Percentiles rank a stretch among this genome's conserved stretches.
Evolutionary conservation across 176 grass and related monocot genomes (phyloP).

Genomic region (Raddia distichophylla): DNA sequence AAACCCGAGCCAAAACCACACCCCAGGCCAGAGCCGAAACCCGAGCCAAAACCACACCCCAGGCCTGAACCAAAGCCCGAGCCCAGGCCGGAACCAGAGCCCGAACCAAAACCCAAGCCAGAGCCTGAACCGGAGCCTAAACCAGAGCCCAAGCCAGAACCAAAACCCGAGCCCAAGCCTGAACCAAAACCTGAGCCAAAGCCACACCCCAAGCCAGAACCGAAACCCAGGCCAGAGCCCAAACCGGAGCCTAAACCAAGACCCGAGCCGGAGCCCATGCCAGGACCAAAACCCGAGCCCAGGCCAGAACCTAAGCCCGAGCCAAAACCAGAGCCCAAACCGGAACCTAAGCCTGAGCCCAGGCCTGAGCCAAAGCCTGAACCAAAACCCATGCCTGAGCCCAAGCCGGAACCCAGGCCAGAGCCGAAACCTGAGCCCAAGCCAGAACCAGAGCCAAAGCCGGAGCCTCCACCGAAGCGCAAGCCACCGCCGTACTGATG

Average conservation of each 20-base stretch:
- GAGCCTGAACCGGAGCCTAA: not conserved
- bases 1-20: not conserved
- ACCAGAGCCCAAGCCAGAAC: not conserved
- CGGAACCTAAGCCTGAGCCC: accelerated
- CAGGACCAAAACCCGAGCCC: accelerated
- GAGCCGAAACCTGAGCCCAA: not conserved
- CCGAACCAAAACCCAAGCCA: not conserved
- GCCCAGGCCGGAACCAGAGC: not conserved
- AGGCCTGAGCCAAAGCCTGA: not conserved
- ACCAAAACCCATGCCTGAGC: accelerated
- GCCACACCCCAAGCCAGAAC: not conserved
- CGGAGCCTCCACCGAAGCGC: not conserved
- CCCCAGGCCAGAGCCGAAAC: not conserved
- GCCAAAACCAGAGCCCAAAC: not conserved
- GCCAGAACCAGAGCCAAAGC: not conserved
- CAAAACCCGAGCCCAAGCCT: not conserved
- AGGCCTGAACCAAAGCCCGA: not conserved
- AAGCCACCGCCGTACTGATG: not conserved
- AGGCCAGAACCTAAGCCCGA: accelerated
- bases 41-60: not conserved
- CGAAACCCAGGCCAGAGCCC: not conserved
- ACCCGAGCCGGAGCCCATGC: not conserved
- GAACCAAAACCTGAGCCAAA: not conserved
- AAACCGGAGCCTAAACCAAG: not conserved
- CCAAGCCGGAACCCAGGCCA: not conserved